Percentiles rank a stretch among this genome's conserved stretches.
Conservation (phyloP, 306 rosid genomes). For the Fagus crenata region DNA sequence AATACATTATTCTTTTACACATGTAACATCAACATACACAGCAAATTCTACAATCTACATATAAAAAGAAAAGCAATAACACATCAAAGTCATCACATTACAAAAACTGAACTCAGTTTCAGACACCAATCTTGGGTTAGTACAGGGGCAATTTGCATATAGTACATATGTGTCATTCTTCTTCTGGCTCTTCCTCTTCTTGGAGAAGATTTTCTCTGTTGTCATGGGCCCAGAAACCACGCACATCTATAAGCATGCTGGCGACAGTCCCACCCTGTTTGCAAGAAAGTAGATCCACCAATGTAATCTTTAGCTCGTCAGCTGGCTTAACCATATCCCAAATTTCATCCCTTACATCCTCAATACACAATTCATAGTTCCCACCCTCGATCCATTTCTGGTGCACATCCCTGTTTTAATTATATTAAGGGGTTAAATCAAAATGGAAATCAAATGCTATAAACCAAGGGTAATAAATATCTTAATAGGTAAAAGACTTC, state of each 20-base stretch:
- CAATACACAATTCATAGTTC: slow-evolving; percentile 93
- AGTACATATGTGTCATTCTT: slow-evolving; percentile 49
- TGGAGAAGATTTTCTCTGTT: slow-evolving; percentile 98
- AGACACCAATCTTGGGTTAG: slow-evolving; percentile 41
- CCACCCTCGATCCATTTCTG: slow-evolving; percentile 99
- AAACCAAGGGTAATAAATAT: slow-evolving; percentile 1
- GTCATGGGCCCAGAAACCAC: slow-evolving; percentile 99
- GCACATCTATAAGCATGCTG: slow-evolving; percentile 97
- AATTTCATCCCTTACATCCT: slow-evolving; percentile 95
- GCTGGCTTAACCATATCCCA: slow-evolving; percentile 99
- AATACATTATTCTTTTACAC: neutral
- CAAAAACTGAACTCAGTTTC: slow-evolving; percentile 15
- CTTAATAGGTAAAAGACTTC: neutral
- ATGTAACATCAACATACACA: slow-evolving; percentile 9
- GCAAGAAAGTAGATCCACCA: slow-evolving; percentile 77
- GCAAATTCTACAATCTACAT: slow-evolving; percentile 38
- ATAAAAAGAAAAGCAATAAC: slow-evolving; percentile 23
- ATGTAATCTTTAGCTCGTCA: slow-evolving; percentile 72
- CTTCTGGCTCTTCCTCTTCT: slow-evolving; percentile 98
- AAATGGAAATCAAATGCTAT: slow-evolving; percentile 4
- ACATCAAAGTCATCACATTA: slow-evolving; percentile 27
- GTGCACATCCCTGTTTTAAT: slow-evolving; percentile 83
- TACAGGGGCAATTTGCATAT: neutral
- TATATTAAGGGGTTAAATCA: neutral
- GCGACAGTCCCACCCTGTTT: slow-evolving; percentile 99